Base-by-base conservation (phyloP, 2,329 filamentous ascomycete genomes). In the Botryotinia globosa region DNA sequence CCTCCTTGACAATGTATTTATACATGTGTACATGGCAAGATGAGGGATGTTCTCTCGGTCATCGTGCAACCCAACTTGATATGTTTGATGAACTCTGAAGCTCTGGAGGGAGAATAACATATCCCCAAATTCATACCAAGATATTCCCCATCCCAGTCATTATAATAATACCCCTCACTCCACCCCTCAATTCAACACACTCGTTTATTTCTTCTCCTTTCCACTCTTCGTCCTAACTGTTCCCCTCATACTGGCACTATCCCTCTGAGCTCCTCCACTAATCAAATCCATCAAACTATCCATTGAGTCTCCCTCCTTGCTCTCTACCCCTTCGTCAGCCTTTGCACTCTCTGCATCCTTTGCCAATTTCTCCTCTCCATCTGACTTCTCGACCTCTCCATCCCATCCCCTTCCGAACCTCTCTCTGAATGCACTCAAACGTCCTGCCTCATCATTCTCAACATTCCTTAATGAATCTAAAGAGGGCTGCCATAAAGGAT, bases 401-500 rank as follows among this genome's bases (percentile, higher is more conserved):
- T 99, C 96, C 86, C 93, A 99, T 18, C 89, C 90, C 73, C 91
- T 86, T 39, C 96, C 96, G 85, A 94, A 99, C 73, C 92, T 88
- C 74, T 87, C 88, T 79, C 96, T 88, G 85, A 99, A 99, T 72
- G 93, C 92, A 69, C 91, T 92, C 79, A 99, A 84, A 80, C 92
- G 89, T 29, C 96, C 96, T 4, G 96, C 95, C 87, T 98, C 96
- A 82, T 99, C 96, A 75, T 97, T 90, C 84, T 99, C 96, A 73
- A 98, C 87, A 82, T 96, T 97, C 81, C 91, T 85, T 79, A 99
- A 86, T 75, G 92, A 91, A 83, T 90, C 90, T 77, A 92, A 91
- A 73, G 87, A 90, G 0, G 96, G 96, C 82, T 98, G 96, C 96
- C 96, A 99, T 71, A 97, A 83, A 3, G 93, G 85, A 79, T 93